phyloP scores from a whole-genome alignment of 495 filamentous ascomycete genomes.

The Terfezia claveryi region DNA sequence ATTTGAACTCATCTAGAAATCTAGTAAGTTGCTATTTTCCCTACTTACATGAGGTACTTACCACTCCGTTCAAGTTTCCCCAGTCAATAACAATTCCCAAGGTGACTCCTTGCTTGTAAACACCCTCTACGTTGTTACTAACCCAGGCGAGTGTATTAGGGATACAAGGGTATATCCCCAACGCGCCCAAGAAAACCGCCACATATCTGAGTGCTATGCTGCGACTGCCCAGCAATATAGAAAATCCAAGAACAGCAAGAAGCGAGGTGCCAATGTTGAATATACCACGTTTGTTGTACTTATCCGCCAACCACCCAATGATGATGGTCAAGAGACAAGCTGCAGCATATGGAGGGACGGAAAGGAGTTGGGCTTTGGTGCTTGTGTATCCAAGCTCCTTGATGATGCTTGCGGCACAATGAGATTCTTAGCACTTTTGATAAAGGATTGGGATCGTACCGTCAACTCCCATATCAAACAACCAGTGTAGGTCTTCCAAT shows the following conservation, averaged over 20 bases:
- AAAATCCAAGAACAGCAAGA: slow-evolving; percentile 56
- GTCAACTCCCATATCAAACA: slow-evolving; percentile 49
- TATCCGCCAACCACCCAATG: slow-evolving; percentile 60
- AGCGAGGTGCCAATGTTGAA: slow-evolving; percentile 57
- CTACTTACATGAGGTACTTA: slow-evolving; percentile 36
- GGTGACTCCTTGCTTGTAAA: slow-evolving; percentile 76
- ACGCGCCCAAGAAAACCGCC: slow-evolving; percentile 62
- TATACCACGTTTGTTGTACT: slow-evolving; percentile 51
- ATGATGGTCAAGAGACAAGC: slow-evolving; percentile 56
- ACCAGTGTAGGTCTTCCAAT: slow-evolving; percentile 73
- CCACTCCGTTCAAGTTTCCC: slow-evolving; percentile 78
- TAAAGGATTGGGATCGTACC: slow-evolving; percentile 9
- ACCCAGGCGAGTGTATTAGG: slow-evolving; percentile 83
- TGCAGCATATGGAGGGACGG: slow-evolving; percentile 71
- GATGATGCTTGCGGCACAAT: slow-evolving; percentile 40
- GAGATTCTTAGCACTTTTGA: background rate
- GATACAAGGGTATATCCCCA: slow-evolving; percentile 82
- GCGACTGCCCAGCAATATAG: slow-evolving; percentile 32
- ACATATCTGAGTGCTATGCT: slow-evolving; percentile 50
- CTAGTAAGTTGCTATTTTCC: slow-evolving; percentile 1
- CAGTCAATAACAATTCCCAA: slow-evolving; percentile 77
- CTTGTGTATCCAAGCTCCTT: slow-evolving; percentile 44
- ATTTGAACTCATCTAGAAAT: slow-evolving; percentile 9
- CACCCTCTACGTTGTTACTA: slow-evolving; percentile 75
- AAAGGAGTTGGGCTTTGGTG: slow-evolving; percentile 56